phyloP scores from a whole-genome alignment of 768 basidiomycete genomes.

The Porphyrellus cyaneotinctus region DNA sequence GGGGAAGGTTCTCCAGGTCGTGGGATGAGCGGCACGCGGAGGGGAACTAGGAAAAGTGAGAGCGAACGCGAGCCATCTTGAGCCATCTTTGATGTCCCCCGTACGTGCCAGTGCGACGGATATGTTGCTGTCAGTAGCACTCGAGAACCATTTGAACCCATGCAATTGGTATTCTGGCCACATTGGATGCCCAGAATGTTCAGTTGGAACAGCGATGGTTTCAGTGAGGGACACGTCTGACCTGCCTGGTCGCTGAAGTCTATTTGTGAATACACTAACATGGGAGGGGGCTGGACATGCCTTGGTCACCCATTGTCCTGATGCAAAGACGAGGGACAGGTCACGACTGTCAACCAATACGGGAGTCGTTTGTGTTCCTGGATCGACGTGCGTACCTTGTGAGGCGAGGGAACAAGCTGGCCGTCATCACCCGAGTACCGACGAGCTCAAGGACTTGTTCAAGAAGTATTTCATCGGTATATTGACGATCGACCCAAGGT shows the following conservation, averaged over 20 bases:
- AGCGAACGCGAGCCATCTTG: conserved; percentile 62
- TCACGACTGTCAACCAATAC: conserved; percentile 45
- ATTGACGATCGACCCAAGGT: neutral
- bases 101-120: conserved; percentile 73
- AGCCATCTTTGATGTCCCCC: conserved; percentile 50
- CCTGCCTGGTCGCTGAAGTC: conserved; percentile 57
- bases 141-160: conserved; percentile 84
- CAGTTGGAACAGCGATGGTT: conserved; percentile 48
- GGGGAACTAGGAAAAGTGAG: conserved; percentile 71
- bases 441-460: conserved; percentile 56
- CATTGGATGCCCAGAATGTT: conserved; percentile 30
- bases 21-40: conserved; percentile 49
- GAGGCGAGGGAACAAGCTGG: conserved; percentile 53
- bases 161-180: conserved; percentile 56
- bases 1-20: conserved; percentile 38
- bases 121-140: conserved; percentile 72
- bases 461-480: neutral
- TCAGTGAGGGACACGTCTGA: conserved; percentile 76
- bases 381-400: conserved; percentile 43
- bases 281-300: conserved; percentile 26
- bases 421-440: conserved; percentile 58
- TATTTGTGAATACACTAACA: neutral
- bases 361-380: neutral
- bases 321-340: conserved; percentile 56
- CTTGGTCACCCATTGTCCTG: conserved; percentile 87